Percentiles rank a stretch among this genome's conserved stretches.
Conservation (phyloP, 164 flowering plant genomes). For the Vitis amurensis region DNA sequence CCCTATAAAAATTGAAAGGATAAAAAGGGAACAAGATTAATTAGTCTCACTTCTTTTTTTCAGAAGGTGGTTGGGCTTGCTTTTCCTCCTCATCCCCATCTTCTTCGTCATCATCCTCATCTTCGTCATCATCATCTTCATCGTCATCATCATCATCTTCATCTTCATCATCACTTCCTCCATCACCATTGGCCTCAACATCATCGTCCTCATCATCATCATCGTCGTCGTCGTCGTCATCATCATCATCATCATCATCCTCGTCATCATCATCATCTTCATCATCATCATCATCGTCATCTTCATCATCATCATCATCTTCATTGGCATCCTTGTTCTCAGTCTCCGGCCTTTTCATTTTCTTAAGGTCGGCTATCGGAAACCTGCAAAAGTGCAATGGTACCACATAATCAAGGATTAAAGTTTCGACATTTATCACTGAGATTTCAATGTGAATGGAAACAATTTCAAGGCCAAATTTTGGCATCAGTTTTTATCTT, state of each 20-base stretch:
- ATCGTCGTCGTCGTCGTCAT: background rate
- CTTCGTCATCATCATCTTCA: background rate
- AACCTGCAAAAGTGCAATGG: slow-evolving; percentile 16
- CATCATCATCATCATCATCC: slow-evolving; percentile 17
- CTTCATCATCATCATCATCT: slow-evolving; percentile 7
- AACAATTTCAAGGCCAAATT: too few species aligned
- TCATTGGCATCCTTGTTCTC: slow-evolving; percentile 22
- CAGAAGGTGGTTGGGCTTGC: slow-evolving; percentile 10
- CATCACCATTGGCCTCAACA: slow-evolving; percentile 6
- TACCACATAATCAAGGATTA: too few species aligned
- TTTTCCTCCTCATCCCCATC: slow-evolving; percentile 14
- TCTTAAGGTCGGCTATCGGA: slow-evolving; percentile 15
- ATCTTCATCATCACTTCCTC: slow-evolving; percentile 9
- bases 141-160: slow-evolving; percentile 10
- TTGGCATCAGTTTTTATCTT: too few species aligned
- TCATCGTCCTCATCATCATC: slow-evolving; percentile 7
- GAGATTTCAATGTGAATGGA: too few species aligned
- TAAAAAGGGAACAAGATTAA: background rate
- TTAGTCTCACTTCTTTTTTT: slow-evolving; percentile 8
- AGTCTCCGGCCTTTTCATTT: slow-evolving; percentile 10
- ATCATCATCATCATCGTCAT: slow-evolving; percentile 9
- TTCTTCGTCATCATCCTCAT: slow-evolving; percentile 8
- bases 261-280: slow-evolving; percentile 13
- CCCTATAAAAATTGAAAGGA: background rate
- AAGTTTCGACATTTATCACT: too few species aligned